phyloP scores from a whole-genome alignment of 805 yeast species.

The Wickerhamomyces bisporus region DNA sequence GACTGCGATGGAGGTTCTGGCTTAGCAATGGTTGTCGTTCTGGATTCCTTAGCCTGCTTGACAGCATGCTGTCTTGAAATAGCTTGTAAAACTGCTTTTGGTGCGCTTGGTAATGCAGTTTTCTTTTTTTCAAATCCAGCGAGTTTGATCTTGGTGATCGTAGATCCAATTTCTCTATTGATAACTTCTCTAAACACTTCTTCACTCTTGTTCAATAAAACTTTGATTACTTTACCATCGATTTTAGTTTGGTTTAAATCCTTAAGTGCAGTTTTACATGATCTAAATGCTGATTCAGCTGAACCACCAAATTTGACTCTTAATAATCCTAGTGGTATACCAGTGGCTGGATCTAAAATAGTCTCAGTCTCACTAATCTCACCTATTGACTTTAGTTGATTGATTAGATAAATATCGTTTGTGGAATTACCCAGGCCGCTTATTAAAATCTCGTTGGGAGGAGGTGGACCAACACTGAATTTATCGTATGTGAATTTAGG shows the following conservation, averaged over 20 bases:
- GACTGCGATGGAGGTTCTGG: neutral
- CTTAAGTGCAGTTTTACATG: constrained; percentile 42
- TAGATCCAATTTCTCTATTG: constrained; percentile 4
- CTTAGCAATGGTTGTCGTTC: neutral
- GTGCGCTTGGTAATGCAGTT: constrained; percentile 19
- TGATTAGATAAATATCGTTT: constrained; percentile 39
- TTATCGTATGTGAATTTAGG: constrained; percentile 47
- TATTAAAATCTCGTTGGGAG: constrained; percentile 62
- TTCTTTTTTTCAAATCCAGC: constrained; percentile 25
- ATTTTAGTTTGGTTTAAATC: constrained; percentile 38
- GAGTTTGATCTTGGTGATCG: constrained; percentile 5
- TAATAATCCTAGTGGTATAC: constrained; percentile 73
- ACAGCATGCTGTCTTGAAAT: constrained; percentile 6
- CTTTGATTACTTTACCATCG: constrained; percentile 48
- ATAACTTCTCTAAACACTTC: constrained; percentile 31
- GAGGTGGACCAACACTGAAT: constrained; percentile 70
- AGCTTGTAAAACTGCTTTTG: constrained; percentile 18
- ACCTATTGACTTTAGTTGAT: constrained; percentile 61
- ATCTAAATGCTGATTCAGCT: constrained; percentile 38
- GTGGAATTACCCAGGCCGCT: constrained; percentile 58
- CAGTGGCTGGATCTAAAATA: constrained; percentile 66
- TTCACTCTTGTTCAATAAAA: constrained; percentile 45
- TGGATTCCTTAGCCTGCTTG: constrained; percentile 8
- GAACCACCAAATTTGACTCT: constrained; percentile 55
- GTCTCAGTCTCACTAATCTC: constrained; percentile 52